phyloP scores from a whole-genome alignment of 208 protist genomes.

The Leishmania mexicana region DNA sequence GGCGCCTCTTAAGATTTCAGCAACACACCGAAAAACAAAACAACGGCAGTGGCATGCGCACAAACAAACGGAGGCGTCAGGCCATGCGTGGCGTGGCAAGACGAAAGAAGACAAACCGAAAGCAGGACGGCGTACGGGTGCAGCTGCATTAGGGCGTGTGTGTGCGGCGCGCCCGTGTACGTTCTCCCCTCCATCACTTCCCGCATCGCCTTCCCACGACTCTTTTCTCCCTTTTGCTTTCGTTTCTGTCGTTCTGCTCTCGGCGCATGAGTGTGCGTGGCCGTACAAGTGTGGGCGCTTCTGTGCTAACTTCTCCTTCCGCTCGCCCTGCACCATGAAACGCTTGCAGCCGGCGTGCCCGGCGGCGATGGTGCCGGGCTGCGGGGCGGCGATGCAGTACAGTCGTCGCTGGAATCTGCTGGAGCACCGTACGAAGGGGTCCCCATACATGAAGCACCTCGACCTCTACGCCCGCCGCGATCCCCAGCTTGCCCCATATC shows the following conservation, averaged over 20 bases:
- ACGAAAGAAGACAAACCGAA: no score
- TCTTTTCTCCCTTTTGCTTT: neutral
- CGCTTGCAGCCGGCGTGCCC: conserved; percentile 6
- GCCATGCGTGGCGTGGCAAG: no score
- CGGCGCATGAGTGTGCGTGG: neutral
- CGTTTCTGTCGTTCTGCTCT: neutral
- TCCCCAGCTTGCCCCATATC: conserved; percentile 86
- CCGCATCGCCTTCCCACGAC: neutral
- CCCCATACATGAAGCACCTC: conserved; percentile 89
- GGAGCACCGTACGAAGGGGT: conserved; percentile 86
- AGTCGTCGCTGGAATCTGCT: conserved; percentile 62
- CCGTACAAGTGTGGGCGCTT: neutral
- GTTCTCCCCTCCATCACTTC: neutral
- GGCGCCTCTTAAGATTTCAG: neutral
- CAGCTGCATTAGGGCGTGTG: neutral
- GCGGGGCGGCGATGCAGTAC: conserved; percentile 25
- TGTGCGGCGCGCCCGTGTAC: neutral
- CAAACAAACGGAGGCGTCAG: neutral
- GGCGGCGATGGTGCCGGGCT: conserved; percentile 1
- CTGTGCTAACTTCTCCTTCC: neutral
- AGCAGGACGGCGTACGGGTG: neutral
- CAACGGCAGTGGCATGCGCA: neutral
- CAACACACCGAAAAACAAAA: neutral
- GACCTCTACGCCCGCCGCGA: conserved; percentile 91
- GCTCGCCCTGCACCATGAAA: neutral